Evolutionary conservation across 2,329 filamentous ascomycete species (phyloP).

Genomic region (Lachnellula arida): DNA sequence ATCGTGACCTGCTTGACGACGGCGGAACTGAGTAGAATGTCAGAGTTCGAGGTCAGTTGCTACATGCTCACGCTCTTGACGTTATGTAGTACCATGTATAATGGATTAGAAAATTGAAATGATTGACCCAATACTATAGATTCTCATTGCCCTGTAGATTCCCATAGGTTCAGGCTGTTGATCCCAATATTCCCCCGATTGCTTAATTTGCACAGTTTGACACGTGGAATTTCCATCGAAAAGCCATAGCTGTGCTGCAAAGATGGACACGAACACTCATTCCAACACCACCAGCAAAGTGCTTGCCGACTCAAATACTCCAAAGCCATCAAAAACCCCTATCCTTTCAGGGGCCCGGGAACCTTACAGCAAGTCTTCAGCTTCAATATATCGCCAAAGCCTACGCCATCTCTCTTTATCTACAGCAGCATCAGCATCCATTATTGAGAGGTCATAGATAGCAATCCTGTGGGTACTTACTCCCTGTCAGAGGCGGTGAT

Average conservation of each 20-base stretch:
- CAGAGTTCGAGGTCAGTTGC: slow-evolving; percentile 1
- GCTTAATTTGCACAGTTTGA: neutral
- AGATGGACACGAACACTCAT: too few relatives aligned
- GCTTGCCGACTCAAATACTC: too few relatives aligned
- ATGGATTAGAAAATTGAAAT: neutral
- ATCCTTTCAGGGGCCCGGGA: neutral
- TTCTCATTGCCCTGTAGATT: neutral
- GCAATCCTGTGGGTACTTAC: neutral
- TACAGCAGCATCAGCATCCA: neutral
- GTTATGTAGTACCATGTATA: neutral
- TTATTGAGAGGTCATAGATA: too few relatives aligned
- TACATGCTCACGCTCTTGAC: neutral
- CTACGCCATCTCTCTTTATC: slow-evolving; percentile 10
- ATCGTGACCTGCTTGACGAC: neutral
- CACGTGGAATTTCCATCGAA: neutral
- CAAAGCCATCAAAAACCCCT: neutral
- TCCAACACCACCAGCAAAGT: too few relatives aligned
- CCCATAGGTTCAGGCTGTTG: neutral
- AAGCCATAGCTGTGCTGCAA: neutral
- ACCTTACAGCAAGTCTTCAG: neutral
- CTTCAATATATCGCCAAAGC: neutral
- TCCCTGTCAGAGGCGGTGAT: neutral
- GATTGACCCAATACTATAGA: neutral
- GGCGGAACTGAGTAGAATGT: neutral
- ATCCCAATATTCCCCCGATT: neutral